Evolutionary conservation across 2,329 filamentous ascomycete genomes (phyloP).

Genomic region (Apiospora sp.): DNA sequence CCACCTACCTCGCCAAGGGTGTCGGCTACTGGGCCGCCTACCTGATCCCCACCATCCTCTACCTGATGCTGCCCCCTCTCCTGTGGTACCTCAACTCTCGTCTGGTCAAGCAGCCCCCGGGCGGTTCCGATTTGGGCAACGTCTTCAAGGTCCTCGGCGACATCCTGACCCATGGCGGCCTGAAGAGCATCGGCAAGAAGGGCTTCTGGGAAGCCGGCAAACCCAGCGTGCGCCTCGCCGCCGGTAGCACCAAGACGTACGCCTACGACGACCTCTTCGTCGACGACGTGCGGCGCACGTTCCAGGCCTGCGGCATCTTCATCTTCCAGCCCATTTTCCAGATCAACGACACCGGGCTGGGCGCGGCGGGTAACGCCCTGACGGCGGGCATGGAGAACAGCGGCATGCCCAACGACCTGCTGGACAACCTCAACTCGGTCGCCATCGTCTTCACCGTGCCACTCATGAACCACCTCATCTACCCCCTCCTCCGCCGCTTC

Average conservation of each 20-base stretch:
- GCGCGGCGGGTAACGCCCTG: slow-evolving; percentile 54
- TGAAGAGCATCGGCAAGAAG: slow-evolving; percentile 47
- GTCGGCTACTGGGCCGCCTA: slow-evolving; percentile 64
- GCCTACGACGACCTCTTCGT: slow-evolving; percentile 73
- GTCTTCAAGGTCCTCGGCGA: slow-evolving; percentile 51
- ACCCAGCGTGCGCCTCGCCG: slow-evolving; percentile 58
- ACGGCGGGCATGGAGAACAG: slow-evolving; percentile 51
- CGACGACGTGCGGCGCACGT: slow-evolving; percentile 68
- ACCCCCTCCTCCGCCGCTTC: slow-evolving; percentile 60
- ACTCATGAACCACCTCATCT: slow-evolving; percentile 59
- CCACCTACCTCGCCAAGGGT: slow-evolving; percentile 59
- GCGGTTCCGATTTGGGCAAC: slow-evolving; percentile 54
- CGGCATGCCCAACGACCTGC: slow-evolving; percentile 65
- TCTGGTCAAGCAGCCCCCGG: slow-evolving; percentile 52
- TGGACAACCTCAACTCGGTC: slow-evolving; percentile 66
- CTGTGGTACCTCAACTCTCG: slow-evolving; percentile 53
- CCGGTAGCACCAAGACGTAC: slow-evolving; percentile 47
- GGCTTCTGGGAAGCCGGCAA: slow-evolving; percentile 69
- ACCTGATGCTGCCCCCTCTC: slow-evolving; percentile 48
- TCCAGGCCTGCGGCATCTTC: slow-evolving; percentile 67
- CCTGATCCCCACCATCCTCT: slow-evolving; percentile 31
- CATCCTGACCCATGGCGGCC: slow-evolving; percentile 46
- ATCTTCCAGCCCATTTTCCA: slow-evolving; percentile 58
- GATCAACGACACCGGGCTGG: slow-evolving; percentile 56
- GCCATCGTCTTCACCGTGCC: slow-evolving; percentile 65